Base-by-base conservation (phyloP, 2,329 filamentous ascomycete species). In the Colletotrichum falcatum region DNA sequence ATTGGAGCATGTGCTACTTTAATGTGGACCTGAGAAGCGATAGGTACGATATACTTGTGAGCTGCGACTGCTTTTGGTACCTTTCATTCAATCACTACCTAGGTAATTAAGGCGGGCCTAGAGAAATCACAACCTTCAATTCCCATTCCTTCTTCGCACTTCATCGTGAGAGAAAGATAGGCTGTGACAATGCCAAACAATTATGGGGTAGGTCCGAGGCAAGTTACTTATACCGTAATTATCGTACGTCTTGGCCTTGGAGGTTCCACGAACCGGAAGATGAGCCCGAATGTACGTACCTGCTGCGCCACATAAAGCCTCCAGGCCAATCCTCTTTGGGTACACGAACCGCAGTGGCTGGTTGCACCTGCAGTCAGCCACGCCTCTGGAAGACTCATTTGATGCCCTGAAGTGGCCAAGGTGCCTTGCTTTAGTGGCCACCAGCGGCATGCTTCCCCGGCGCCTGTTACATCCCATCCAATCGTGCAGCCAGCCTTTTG, bases 391-490 rank as follows among this genome's bases (percentile, higher is more conserved):
- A 46, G 8, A 12, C 44, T 23, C 28, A 28, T 20, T 42, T 20
- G 35, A 18, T 37, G 46, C 44, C 46, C 33, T 53, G 46, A 49
- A 12, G 48, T 33, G 28, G 23, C 30, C 39, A 51, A 53, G 56
- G 35, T 49, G 30, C 62, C 62, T 58, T 37, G 28, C 39, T n/a
- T 59, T 14, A 61, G 64, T 61, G 35, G 64, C 37, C n/a, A 61
- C 42, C 33, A 42, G 55, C 58, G 49, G 58, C 65, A 42, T 56
- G 39, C 56, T 60, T 35, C 49, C 48, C 42, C 37, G 49, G 20
- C 48, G 66, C 61, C 61, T 44, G 55, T 54, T 49, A 51, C 39
- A 56, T 61, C 63, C 55, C 56, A 56, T 70, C 63, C 66, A 66
- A 58, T 66, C 26, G 63, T 39, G 30, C 55, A 26, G 18, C 48